These are phyloP conservation scores for Penicillium pancosmium DNA, from an alignment of 495 filamentous ascomycete genomes.

Conservation along the genomic window DNA sequence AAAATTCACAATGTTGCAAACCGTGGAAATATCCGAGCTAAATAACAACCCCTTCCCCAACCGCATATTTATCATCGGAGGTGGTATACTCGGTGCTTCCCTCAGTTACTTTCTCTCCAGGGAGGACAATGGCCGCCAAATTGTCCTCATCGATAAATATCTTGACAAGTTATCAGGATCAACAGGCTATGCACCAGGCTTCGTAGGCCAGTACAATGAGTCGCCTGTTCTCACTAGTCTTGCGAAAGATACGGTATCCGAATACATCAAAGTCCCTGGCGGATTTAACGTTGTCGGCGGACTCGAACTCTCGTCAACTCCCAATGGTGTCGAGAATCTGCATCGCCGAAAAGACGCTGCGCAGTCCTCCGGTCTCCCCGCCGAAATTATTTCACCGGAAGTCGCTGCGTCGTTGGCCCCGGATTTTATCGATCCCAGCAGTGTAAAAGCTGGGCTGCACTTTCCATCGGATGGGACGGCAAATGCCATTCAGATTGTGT, in stretches of 20 bases:
- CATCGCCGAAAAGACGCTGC: conserved; percentile 26
- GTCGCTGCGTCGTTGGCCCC: conserved; percentile 30
- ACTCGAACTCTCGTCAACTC: conserved; percentile 32
- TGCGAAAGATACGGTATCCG: conserved; percentile 34
- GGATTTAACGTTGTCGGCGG: conserved; percentile 36
- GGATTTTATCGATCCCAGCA: conserved; percentile 30
- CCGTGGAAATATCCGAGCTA: conserved; percentile 18
- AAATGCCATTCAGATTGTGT: conserved; percentile 27
- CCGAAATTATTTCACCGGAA: conserved; percentile 30
- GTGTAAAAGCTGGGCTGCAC: conserved; percentile 19
- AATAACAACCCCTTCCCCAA: conserved; percentile 13
- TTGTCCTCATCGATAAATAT: conserved; percentile 32
- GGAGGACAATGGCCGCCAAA: conserved; percentile 17
- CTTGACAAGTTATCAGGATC: conserved; percentile 27
- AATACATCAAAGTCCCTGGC: conserved; percentile 31
- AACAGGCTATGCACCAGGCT: conserved; percentile 37
- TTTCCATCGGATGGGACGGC: conserved; percentile 37
- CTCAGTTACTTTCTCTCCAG: conserved; percentile 36
- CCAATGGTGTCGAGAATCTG: conserved; percentile 25
- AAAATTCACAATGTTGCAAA: conserved; percentile 12
- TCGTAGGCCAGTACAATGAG: conserved; percentile 42
- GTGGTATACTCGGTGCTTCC: conserved; percentile 48
- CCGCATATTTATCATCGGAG: conserved; percentile 45
- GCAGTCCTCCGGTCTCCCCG: conserved; percentile 23
- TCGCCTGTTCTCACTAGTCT: conserved; percentile 34